Conservation (phyloP, 495 filamentous ascomycete species). For the Massariosphaeria phaeospora region DNA sequence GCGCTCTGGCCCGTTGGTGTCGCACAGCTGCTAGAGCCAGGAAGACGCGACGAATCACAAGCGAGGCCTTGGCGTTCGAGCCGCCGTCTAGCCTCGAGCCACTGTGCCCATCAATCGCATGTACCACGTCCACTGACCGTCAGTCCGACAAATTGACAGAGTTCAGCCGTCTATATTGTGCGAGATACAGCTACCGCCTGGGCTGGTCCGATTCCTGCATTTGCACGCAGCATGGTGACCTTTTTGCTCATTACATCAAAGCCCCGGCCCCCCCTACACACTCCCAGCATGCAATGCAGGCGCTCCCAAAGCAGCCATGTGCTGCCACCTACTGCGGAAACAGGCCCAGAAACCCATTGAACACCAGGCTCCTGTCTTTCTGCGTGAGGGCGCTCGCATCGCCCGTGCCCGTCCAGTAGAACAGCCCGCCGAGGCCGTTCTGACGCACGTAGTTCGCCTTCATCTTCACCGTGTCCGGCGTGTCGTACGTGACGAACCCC, state of each 20-base stretch:
- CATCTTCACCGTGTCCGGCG: constrained; percentile 72
- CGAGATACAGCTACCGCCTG: too few species aligned
- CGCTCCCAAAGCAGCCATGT: neutral
- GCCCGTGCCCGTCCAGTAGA: constrained; percentile 87
- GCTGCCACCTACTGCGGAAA: constrained; percentile 22
- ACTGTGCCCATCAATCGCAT: too few species aligned
- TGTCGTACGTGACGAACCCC: constrained; percentile 84
- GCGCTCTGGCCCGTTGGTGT: neutral
- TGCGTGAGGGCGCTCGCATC: constrained; percentile 51
- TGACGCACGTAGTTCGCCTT: constrained; percentile 79
- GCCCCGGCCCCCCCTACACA: neutral
- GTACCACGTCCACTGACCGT: too few species aligned
- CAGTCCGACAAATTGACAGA: too few species aligned
- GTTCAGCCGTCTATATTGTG: too few species aligned
- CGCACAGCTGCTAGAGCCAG: neutral
- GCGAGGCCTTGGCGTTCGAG: too few species aligned
- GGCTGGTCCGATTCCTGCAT: too few species aligned
- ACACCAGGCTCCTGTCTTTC: constrained; percentile 59
- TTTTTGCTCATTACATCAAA: neutral
- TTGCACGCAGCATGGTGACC: too few species aligned
- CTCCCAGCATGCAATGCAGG: constrained; percentile 3
- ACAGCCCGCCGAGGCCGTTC: constrained; percentile 72
- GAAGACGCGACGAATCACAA: neutral
- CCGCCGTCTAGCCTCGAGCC: too few species aligned
- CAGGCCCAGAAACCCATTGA: constrained; percentile 33